Conservation (phyloP, 345 rosid genomes). For the Acer campestre region DNA sequence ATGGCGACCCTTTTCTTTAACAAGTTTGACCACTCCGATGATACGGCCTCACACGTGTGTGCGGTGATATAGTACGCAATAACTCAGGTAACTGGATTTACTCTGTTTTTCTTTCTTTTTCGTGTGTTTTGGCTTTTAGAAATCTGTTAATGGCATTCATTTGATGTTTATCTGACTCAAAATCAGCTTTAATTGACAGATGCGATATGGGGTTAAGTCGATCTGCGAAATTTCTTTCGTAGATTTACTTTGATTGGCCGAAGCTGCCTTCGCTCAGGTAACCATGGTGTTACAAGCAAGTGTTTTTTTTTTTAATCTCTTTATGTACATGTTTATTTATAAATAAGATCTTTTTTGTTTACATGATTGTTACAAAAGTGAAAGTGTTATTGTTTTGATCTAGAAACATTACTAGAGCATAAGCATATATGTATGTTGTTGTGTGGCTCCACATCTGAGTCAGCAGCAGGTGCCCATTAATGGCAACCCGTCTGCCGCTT, state of each 20-base stretch:
- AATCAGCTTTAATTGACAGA: not conserved
- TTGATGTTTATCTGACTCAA: not conserved
- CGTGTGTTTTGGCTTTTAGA: not conserved
- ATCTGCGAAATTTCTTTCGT: not conserved
- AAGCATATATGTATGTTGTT: not conserved
- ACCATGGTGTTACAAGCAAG: not conserved
- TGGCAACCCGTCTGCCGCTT: constrained; percentile 48
- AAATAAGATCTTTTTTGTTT: no score
- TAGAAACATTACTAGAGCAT: not conserved
- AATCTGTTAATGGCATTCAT: not conserved
- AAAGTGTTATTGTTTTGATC: no score
- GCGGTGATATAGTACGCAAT: not conserved
- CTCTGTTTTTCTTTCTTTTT: not conserved
- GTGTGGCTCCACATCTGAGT: constrained; percentile 42
- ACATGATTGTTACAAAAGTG: no score
- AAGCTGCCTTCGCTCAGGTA: constrained; percentile 1
- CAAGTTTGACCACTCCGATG: not conserved
- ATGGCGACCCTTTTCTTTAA: not conserved
- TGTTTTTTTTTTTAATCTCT: not conserved
- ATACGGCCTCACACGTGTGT: not conserved
- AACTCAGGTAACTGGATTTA: not conserved
- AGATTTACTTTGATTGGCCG: not conserved
- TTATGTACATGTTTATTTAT: not conserved
- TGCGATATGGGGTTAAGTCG: not conserved
- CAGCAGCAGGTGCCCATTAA: constrained; percentile 39